Evolutionary conservation across 371 early-diverging fungal species (phyloP), one percentile per base, ranked within the genome.

Genomic region (Mucor velutinosus): DNA sequence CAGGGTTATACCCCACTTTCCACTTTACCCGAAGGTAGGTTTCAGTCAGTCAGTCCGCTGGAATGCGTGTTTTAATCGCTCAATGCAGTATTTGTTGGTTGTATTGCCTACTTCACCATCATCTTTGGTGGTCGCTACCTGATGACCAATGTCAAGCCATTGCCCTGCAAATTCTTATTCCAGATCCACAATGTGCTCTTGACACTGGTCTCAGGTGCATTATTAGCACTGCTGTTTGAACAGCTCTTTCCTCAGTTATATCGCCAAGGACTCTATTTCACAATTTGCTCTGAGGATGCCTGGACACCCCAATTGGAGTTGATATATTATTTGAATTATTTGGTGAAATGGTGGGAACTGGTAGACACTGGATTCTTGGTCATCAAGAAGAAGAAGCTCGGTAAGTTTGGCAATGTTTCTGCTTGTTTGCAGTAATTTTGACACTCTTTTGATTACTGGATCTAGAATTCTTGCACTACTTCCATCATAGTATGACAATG

Each of bases 401-500:
- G 72, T 76, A 72, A 58, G 64, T 62, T 2, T 68, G 41, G 41
- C 17, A 3, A 27, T 12, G 12, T 25, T 35, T 35, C 10, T 53
- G 25, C 27, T 19, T 53, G 25, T 30, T 30, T 32, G 58, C 21
- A 57, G 58, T 33, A 33, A 33, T 30, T 32, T 33, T 30, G 58
- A 57, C 35, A 30, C 21, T 57, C 33, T 1, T 59, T 59, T 37
- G n/a, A 4, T 23, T 59, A 37, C 39, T 59, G 25, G 15, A 57
- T 62, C 0, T 70, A 77, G 89, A 88, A 74, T 90, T 93, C 78
- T 76, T 92, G 67, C 94, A 93, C 76, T 90, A 90, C 76, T 94
- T 89, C 84, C 94, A 94, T 77, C 94, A 94, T 75, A 87, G 91
- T 64, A 82, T 92, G 82, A 94, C 94, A 62, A 88, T 91, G 90